Evolutionary conservation across 805 yeast genomes (phyloP), one percentile per base, ranked within the genome.

Genomic region (Ogataea siamensis): DNA sequence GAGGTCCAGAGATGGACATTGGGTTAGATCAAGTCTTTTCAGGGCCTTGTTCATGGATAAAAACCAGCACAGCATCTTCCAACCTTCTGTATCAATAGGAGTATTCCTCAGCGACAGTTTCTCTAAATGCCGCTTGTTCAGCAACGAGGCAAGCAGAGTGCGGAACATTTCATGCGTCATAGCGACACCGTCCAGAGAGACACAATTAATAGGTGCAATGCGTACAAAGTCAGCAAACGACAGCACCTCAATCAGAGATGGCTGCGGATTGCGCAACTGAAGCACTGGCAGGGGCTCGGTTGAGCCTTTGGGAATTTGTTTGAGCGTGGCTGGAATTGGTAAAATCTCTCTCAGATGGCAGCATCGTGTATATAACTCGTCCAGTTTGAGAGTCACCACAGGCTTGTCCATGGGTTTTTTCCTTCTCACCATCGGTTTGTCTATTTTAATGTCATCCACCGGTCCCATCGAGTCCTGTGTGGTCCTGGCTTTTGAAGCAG

Each of bases 321-420:
- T 83, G 50, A 86, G 55, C 5, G 91, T 87, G 2, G 95, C 91
- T 3, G 95, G 91, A 34, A 89, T 89, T 2, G 98, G 97, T 44
- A 89, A 60, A 40, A 89, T 89, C 54, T 89, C 97, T 39, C 97
- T 70, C 42, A 89, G 66, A 60, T 89, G 97, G 58, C 97, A 89
- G 60, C 97, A 91, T 47, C 97, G 69, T 1, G 96, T 87, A 62
- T 89, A 89, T 54, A 91, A 70, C 31, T 78, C 73, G 51, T 87
- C 96, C 37, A 83, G 72, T 22, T 64, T 64, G 34, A 64, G 46
- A 8, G 67, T 64, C 7, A 64, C 68, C 8, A 59, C 54, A 1
- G 68, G 68, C 14, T 52, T 58, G 5, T 58, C 66, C 68, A 63
- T 63, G 28, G 46, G 50, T 36, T 53, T 52, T 32, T 54, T 57